Base-by-base conservation (phyloP, 768 basidiomycete species). In the Ramaria rubella region DNA sequence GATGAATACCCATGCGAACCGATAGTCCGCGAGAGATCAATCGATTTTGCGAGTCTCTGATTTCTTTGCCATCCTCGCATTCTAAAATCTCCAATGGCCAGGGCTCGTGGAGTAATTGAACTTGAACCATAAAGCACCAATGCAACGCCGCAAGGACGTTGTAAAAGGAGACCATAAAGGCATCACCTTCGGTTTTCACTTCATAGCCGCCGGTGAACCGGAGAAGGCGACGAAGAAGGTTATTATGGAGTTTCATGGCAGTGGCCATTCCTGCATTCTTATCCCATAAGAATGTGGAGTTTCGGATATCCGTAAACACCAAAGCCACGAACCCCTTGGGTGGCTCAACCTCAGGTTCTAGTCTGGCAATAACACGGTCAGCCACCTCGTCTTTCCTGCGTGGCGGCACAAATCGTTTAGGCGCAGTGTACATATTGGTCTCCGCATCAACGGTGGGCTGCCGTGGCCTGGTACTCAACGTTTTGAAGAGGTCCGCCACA, bases 141-240 rank as follows among this genome's bases (percentile, higher is more conserved):
- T 92, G 85, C 17, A 97, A 71, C 0, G 92, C 96, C 0, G 88
- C 79, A 1, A 92, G 76, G 12, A 92, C 81, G 2, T 85, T 90
- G 2, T 91, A 89, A 79, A 99, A 99, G 21, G 95, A 92, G 52
- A 94, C 94, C 90, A 99, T 94, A 76, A 99, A 99, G 0, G 95
- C 85, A 65, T 98, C 96, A 27, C 96, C 96, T 84, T 99, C 96
- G 11, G 96, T 99, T 73, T 99, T 99, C 65, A 98, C 95, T 72
- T 97, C 93, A 69, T 98, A 99, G 1, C 96, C 96, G 27, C 94
- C 94, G 64, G 94, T 94, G 40, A 87, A 77, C 27, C 95, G 83
- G 30, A 97, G 74, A 59, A 87, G 85, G 5, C 94, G 80, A 21
- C 96, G 84, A 45, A 98, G 77, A 23, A 97, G 76, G 50, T 73